Percentiles rank a stretch among this genome's conserved stretches.
These are phyloP conservation scores for Eurotiales sp. DNA, from an alignment of 2,329 filamentous ascomycete species.

Conservation along the genomic window DNA sequence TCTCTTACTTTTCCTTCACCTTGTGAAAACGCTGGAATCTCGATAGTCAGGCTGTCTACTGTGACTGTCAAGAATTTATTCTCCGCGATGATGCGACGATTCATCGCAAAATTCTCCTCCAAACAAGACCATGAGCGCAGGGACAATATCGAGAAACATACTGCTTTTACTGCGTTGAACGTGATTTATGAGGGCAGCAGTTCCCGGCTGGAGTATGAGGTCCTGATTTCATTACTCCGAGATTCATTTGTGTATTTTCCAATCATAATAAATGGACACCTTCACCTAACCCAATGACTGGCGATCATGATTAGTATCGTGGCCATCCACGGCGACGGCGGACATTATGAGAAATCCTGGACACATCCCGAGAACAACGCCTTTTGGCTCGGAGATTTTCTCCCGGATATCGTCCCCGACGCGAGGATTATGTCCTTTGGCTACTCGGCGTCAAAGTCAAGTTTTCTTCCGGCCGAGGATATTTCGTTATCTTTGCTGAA, in stretches of 20 bases:
- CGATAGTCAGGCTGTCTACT: too few species aligned
- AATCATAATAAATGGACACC: too few species aligned
- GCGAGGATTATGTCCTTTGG: constrained; percentile 18
- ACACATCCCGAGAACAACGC: constrained; percentile 17
- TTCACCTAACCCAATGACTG: background rate
- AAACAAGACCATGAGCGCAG: background rate
- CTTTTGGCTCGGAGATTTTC: constrained; percentile 23
- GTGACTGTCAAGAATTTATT: too few species aligned
- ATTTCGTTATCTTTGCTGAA: background rate
- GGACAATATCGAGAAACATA: background rate
- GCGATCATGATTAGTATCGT: constrained; percentile 18
- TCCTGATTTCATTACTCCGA: too few species aligned
- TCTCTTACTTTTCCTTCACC: background rate
- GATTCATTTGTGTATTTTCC: too few species aligned
- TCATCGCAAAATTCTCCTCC: background rate
- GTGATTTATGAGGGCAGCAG: constrained; percentile 1
- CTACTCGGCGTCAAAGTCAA: constrained; percentile 11
- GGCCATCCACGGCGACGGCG: constrained; percentile 22
- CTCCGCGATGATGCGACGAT: background rate
- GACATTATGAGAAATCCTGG: constrained; percentile 19
- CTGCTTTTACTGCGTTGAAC: background rate
- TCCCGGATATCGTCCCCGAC: constrained; percentile 10
- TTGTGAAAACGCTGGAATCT: too few species aligned
- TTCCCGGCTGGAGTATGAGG: constrained; percentile 5
- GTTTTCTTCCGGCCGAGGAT: background rate